Percentiles rank a stretch among this genome's conserved stretches.
phyloP scores from a whole-genome alignment of 2,329 filamentous ascomycete species.

The Tolypocladium nubicola region DNA sequence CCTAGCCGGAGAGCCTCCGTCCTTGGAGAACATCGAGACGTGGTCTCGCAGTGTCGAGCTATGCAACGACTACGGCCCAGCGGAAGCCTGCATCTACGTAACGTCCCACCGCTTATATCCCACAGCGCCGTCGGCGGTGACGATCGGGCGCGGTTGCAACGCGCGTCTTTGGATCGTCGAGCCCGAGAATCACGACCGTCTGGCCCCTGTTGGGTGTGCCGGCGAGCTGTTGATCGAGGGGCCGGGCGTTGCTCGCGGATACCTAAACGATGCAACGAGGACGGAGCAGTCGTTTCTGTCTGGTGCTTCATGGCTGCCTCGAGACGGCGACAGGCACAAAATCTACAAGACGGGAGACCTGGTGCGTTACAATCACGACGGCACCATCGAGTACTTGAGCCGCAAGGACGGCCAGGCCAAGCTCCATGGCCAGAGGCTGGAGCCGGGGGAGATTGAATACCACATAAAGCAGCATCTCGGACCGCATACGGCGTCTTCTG shows the following conservation, averaged over 20 bases:
- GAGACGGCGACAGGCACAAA: too few species aligned
- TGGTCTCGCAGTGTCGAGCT: background rate
- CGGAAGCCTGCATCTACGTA: background rate
- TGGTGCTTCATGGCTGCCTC: background rate
- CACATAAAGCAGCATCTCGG: too few species aligned
- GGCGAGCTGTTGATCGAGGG: background rate
- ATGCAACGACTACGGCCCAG: background rate
- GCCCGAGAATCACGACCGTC: background rate
- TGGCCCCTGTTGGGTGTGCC: background rate
- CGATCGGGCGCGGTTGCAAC: background rate
- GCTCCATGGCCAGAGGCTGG: constrained; percentile 13
- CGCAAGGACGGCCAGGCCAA: constrained; percentile 15
- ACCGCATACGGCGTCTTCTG: too few species aligned
- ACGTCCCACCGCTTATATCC: too few species aligned
- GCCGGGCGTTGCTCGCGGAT: background rate
- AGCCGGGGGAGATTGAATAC: background rate
- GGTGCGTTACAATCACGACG: constrained; percentile 18
- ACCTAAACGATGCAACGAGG: background rate
- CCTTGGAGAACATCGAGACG: background rate
- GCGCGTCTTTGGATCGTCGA: background rate
- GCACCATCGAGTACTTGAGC: constrained; percentile 8
- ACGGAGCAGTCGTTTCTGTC: too few species aligned
- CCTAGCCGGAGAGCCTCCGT: constrained; percentile 1
- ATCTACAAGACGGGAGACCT: constrained; percentile 10
- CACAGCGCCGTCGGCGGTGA: background rate